These are phyloP conservation scores for Aurantiochytrium sp. DNA, from an alignment of 108 stramenopile genomes.

Conservation along the genomic window DNA sequence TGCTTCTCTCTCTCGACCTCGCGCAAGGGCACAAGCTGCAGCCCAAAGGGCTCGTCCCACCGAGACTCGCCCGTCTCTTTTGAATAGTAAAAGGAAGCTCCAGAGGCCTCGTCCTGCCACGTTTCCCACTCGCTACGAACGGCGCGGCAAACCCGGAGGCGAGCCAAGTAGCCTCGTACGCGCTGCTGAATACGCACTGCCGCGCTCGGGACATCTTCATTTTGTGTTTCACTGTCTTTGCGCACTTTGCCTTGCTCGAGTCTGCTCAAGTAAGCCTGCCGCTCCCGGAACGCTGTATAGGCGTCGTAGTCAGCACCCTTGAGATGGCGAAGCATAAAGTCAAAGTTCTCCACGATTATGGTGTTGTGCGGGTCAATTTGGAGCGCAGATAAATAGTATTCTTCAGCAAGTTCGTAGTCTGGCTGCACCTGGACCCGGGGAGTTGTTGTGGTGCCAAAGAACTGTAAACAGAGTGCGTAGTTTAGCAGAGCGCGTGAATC, in stretches of 20 bases:
- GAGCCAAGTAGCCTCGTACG: neutral
- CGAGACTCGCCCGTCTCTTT: neutral
- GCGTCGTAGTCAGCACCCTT: neutral
- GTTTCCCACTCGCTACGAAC: neutral
- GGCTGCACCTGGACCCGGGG: neutral
- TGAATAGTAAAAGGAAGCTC: neutral
- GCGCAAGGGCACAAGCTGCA: neutral
- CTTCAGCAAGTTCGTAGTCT: neutral
- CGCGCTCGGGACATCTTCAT: neutral
- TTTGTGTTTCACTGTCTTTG: neutral
- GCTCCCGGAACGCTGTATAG: neutral
- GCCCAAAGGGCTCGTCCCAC: neutral
- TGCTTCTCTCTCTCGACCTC: neutral
- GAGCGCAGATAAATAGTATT: neutral
- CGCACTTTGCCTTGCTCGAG: neutral
- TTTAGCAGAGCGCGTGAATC: neutral
- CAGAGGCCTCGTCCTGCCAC: neutral
- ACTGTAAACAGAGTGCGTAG: neutral
- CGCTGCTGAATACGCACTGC: neutral
- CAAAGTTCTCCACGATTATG: neutral
- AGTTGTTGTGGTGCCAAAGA: neutral
- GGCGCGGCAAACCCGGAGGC: neutral
- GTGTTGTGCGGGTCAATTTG: neutral
- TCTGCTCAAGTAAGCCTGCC: neutral
- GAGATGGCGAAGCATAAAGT: constrained; percentile 1